These are phyloP conservation scores for Abortiporus biennis DNA, from an alignment of 1,284 basidiomycete genomes.

Conservation along the genomic window DNA sequence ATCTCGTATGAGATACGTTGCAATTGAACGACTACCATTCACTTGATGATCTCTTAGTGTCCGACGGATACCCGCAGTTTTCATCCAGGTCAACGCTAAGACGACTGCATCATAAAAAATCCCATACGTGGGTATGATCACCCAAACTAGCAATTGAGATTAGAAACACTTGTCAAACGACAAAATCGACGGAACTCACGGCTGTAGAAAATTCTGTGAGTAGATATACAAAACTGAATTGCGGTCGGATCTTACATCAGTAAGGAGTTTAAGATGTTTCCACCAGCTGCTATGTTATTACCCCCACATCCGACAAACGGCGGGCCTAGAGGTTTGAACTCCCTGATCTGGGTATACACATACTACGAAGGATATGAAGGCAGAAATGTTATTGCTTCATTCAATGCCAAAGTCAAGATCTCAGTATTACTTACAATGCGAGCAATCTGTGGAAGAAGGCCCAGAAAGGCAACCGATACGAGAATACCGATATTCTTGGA, in stretches of 20 bases:
- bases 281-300: background rate
- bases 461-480: constrained; percentile 9
- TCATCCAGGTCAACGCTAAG: constrained; percentile 15
- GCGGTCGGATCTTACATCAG: too few relatives aligned
- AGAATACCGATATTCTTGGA: constrained; percentile 11
- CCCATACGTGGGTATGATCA: constrained; percentile 13
- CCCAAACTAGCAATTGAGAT: constrained; percentile 10
- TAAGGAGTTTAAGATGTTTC: too few relatives aligned
- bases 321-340: constrained; percentile 29
- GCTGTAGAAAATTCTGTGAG: constrained; percentile 1
- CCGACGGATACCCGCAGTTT: constrained; percentile 11
- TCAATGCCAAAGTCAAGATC: background rate
- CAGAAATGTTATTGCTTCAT: too few relatives aligned
- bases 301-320: constrained; percentile 12
- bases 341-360: constrained; percentile 46
- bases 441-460: constrained; percentile 11
- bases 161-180: background rate
- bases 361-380: constrained; percentile 8
- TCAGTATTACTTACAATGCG: constrained; percentile 12
- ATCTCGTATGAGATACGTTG: constrained; percentile 13
- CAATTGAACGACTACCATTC: constrained; percentile 4
- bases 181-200: constrained; percentile 10
- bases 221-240: too few relatives aligned
- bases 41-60: background rate
- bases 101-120: constrained; percentile 15